These are phyloP conservation scores for Polychytrium aggregatum DNA, from an alignment of 192 early-diverging fungal species.

Conservation along the genomic window DNA sequence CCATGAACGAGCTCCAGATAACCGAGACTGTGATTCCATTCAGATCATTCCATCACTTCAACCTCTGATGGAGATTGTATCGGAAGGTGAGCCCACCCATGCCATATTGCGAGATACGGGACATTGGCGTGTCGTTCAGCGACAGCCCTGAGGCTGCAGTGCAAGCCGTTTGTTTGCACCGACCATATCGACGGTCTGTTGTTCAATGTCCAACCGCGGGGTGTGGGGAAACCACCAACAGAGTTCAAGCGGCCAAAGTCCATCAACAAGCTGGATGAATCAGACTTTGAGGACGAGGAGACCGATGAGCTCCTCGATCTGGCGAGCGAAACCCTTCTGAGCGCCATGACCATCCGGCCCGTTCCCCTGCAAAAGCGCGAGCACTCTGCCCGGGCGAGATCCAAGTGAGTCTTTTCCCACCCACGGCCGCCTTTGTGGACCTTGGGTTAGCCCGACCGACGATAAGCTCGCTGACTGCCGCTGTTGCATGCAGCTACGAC, in stretches of 20 bases:
- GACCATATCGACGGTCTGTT: not conserved
- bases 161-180: slow-evolving; percentile 1
- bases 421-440: not conserved
- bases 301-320: slow-evolving; percentile 3
- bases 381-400: slow-evolving; percentile 21
- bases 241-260: no score
- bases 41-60: slow-evolving; percentile 22
- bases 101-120: not conserved
- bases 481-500: slow-evolving; percentile 1
- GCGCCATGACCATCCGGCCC: slow-evolving; percentile 32
- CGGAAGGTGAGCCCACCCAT: slow-evolving; percentile 7
- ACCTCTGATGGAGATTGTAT: slow-evolving; percentile 7
- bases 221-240: slow-evolving; percentile 6
- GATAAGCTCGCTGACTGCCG: not conserved
- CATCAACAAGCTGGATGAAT: slow-evolving; percentile 3
- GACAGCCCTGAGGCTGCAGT: not conserved
- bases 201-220: not conserved
- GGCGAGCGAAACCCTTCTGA: slow-evolving; percentile 17
- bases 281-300: slow-evolving; percentile 4
- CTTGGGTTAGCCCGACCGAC: no score
- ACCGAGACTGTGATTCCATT: not conserved
- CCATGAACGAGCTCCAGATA: not conserved
- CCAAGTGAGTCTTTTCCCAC: slow-evolving; percentile 7
- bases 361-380: slow-evolving; percentile 29
- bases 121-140: not conserved